Percentiles rank a stretch among this genome's conserved stretches.
phyloP scores from a whole-genome alignment of 2,329 filamentous ascomycete genomes.

The Corinectria fuckeliana region DNA sequence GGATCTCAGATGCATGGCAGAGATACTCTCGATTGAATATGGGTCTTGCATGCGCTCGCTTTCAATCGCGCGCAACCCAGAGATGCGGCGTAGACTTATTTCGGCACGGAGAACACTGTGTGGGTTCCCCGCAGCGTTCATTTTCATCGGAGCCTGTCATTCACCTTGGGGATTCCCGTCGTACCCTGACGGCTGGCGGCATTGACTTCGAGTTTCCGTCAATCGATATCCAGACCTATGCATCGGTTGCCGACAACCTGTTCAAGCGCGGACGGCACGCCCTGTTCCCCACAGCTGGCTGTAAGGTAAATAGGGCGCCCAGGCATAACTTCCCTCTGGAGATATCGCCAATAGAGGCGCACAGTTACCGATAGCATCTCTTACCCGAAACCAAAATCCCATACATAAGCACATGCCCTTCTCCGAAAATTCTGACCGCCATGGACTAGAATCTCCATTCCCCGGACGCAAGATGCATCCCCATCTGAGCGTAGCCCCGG shows the following conservation, averaged over 20 bases:
- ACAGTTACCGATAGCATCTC: background rate
- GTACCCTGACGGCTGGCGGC: background rate
- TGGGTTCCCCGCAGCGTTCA: constrained; percentile 1
- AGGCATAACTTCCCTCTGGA: background rate
- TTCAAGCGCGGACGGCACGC: background rate
- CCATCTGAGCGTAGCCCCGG: constrained; percentile 2
- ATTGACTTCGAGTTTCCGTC: background rate
- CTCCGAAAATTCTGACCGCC: constrained; percentile 1
- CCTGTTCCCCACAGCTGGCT: background rate
- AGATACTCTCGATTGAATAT: background rate
- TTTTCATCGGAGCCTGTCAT: background rate
- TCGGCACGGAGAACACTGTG: background rate
- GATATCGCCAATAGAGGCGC: background rate
- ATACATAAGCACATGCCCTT: background rate
- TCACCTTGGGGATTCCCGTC: background rate
- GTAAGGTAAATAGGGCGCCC: background rate
- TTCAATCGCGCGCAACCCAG: background rate
- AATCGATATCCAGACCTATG: background rate
- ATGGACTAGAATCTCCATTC: constrained; percentile 6
- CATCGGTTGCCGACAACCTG: background rate
- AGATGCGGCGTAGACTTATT: background rate
- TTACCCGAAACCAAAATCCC: background rate
- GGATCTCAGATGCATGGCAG: background rate
- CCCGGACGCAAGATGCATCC: constrained; percentile 13
- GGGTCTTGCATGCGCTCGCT: background rate